Conservation (phyloP, 2,329 filamentous ascomycete genomes). For the Xylaria sp. region DNA sequence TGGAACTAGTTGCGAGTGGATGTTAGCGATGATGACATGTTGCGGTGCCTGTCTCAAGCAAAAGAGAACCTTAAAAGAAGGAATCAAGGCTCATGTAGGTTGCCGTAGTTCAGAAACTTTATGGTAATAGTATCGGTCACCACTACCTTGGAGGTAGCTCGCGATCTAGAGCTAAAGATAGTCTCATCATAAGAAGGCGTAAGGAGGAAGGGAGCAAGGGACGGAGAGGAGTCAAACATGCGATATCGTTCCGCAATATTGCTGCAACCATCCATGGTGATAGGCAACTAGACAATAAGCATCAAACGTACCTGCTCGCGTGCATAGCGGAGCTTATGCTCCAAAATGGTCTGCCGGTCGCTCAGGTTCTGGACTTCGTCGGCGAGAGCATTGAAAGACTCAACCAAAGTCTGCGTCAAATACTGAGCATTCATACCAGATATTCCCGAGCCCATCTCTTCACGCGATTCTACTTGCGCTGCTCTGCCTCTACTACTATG, state of each 20-base stretch:
- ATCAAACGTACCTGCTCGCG: slow-evolving; percentile 67
- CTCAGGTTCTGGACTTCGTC: slow-evolving; percentile 68
- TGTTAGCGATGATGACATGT: slow-evolving; percentile 17
- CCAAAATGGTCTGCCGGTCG: slow-evolving; percentile 68
- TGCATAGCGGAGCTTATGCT: slow-evolving; percentile 70
- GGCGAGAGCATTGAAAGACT: slow-evolving; percentile 69
- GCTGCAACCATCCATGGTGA: not conserved
- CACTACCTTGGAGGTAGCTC: slow-evolving; percentile 62
- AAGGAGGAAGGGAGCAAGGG: slow-evolving; percentile 25
- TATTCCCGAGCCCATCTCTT: slow-evolving; percentile 17
- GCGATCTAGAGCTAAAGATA: slow-evolving; percentile 83
- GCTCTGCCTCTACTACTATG: not conserved
- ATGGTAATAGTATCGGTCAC: slow-evolving; percentile 64
- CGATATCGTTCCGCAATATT: not conserved
- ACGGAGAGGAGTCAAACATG: slow-evolving; percentile 20
- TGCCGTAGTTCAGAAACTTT: slow-evolving; percentile 48
- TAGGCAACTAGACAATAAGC: not conserved
- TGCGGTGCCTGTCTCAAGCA: not conserved
- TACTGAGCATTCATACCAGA: slow-evolving; percentile 49
- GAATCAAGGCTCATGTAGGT: slow-evolving; percentile 11
- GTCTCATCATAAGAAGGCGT: slow-evolving; percentile 49
- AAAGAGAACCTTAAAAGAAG: not conserved
- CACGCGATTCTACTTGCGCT: slow-evolving; percentile 14
- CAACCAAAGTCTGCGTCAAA: slow-evolving; percentile 63
- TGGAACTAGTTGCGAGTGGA: slow-evolving; percentile 60